Evolutionary conservation across 306 rosid genomes (phyloP), one percentile per base, ranked within the genome.

Genomic region (Begonia loranthoides): DNA sequence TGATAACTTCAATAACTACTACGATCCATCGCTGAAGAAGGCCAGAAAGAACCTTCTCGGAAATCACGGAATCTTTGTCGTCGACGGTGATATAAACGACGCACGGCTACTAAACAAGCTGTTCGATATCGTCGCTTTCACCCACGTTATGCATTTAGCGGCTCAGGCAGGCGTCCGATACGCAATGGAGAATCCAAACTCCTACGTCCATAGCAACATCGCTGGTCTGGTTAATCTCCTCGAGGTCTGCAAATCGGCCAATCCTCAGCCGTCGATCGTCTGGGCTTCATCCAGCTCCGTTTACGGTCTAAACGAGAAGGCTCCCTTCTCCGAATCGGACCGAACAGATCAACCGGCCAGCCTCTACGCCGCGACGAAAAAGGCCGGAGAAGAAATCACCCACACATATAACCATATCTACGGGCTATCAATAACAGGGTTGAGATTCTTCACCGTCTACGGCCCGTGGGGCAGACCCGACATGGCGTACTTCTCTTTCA

Each of bases 241-340:
- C 47, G 47, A 43, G 15, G 47, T n/a, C 15, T 43, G 47, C 47
- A 43, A 43, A n/a, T 43, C 47, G 47, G 47, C 47, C 4, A 43
- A 43, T 43, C 47, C 47, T 43, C 47, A 43, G 47, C 47, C 47
- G 47, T 11, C 47, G 13, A 43, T 43, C 2, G 47, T 43, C 47
- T 43, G 47, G 47, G 47, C 47, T 43, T 43, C 47, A 43, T 43
- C 47, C 47, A 43, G 47, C 47, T 43, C 47, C 15, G 47, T 43
- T 43, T 43, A 43, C 47, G 47, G 47, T 43, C 47, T 43, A 10
- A 43, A 43, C 47, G 47, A 43, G 47, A 43, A 43, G 10, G 47
- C 10, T n/a, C 47, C 47, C n/a, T 43, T 43, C 10, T 43, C 47
- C 15, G 47, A 43, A 43, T 43, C 47, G 47, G 47, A 43, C 15